Conservation (phyloP, 2,329 filamentous ascomycete genomes). For the Penicillium hesseltinei region DNA sequence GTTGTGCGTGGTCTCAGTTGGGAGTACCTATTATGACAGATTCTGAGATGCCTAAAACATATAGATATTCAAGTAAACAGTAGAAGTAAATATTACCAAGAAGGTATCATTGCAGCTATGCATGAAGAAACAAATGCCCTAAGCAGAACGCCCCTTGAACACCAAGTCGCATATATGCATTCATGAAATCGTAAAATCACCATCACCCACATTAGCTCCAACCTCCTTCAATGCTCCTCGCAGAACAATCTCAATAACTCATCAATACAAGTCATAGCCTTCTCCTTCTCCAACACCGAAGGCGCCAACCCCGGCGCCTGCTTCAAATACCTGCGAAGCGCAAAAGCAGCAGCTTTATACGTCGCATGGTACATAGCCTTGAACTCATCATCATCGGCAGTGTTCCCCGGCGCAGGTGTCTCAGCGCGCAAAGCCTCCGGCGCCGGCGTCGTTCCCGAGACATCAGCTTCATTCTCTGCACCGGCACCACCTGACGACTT, state of each 20-base stretch:
- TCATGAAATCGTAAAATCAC: constrained; percentile 16
- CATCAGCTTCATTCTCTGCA: constrained; percentile 15
- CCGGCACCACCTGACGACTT: constrained; percentile 7
- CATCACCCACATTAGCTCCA: constrained; percentile 1
- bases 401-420: constrained; percentile 19
- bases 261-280: constrained; percentile 44
- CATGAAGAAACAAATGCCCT: not conserved
- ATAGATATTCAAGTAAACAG: too few species aligned
- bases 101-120: not conserved
- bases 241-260: constrained; percentile 43
- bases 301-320: constrained; percentile 16
- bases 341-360: constrained; percentile 45
- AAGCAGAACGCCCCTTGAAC: constrained; percentile 2
- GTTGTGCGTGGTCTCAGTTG: not conserved
- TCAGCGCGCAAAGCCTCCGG: constrained; percentile 19
- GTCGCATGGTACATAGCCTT: constrained; percentile 47
- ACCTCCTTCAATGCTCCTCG: constrained; percentile 31
- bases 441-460: constrained; percentile 7
- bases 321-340: constrained; percentile 42
- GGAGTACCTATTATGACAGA: too few species aligned
- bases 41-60: too few species aligned
- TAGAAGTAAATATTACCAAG: not conserved
- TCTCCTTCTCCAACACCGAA: constrained; percentile 36
- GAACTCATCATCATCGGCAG: constrained; percentile 43
- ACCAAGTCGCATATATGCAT: constrained; percentile 14